These are phyloP conservation scores for Edhazardia aedis DNA, from an alignment of 371 early-diverging fungal genomes.

Conservation along the genomic window DNA sequence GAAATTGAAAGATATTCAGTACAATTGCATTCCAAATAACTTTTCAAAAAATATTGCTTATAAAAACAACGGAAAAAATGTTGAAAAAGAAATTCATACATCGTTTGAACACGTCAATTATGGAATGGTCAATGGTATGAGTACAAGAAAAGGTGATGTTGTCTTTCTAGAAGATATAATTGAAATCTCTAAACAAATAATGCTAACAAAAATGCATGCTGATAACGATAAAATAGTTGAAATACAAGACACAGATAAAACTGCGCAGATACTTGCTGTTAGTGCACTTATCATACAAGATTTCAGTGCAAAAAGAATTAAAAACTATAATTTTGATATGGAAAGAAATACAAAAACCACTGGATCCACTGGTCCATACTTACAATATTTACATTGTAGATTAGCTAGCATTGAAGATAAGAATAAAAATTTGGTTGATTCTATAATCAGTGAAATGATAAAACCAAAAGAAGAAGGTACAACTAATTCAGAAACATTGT, in stretches of 20 bases:
- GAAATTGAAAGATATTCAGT: too few species aligned
- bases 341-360: slow-evolving; percentile 77
- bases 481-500: background rate
- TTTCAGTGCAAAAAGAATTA: slow-evolving; percentile 71
- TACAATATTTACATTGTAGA: slow-evolving; percentile 53
- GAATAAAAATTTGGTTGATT: slow-evolving; percentile 4
- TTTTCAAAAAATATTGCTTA: too few species aligned
- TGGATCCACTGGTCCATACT: slow-evolving; percentile 92
- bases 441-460: background rate
- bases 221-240: slow-evolving; percentile 63
- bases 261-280: slow-evolving; percentile 54
- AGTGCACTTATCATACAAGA: slow-evolving; percentile 83
- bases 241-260: slow-evolving; percentile 57
- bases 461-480: background rate
- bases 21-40: too few species aligned
- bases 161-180: slow-evolving; percentile 91
- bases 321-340: slow-evolving; percentile 87
- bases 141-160: slow-evolving; percentile 82
- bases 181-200: slow-evolving; percentile 61
- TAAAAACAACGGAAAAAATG: too few species aligned
- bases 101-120: slow-evolving; percentile 72
- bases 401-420: slow-evolving; percentile 55
- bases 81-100: too few species aligned
- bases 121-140: slow-evolving; percentile 81
- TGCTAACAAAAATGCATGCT: slow-evolving; percentile 71